A percentile compares a stretch with the other conserved stretches of the same genome.
These are phyloP conservation scores for Porphyrellus cyaneotinctus DNA, from an alignment of 768 basidiomycete species.

Conservation along the genomic window DNA sequence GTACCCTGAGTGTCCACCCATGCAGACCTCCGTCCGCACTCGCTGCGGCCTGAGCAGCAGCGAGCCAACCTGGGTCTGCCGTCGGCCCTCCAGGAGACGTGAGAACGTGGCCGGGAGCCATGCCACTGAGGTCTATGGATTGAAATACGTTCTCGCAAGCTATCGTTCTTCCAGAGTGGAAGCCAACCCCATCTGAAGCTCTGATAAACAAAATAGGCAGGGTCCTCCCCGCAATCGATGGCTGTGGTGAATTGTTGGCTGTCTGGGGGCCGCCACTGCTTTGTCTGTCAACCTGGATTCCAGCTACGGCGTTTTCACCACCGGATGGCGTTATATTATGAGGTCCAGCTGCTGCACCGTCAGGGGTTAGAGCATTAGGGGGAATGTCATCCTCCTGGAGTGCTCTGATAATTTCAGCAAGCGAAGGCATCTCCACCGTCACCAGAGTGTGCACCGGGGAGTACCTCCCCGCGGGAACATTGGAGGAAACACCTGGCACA, in stretches of 20 bases:
- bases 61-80: constrained; percentile 66
- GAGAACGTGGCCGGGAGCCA: constrained; percentile 42
- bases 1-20: constrained; percentile 77
- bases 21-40: constrained; percentile 62
- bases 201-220: constrained; percentile 81
- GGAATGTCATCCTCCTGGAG: constrained; percentile 68
- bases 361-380: constrained; percentile 31
- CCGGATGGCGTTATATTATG: constrained; percentile 28
- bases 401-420: constrained; percentile 72
- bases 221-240: constrained; percentile 62
- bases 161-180: constrained; percentile 82
- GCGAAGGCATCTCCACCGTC: constrained; percentile 78
- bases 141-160: constrained; percentile 80
- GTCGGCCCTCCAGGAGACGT: constrained; percentile 41
- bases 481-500: constrained; percentile 15
- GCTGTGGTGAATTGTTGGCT: constrained; percentile 31
- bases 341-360: constrained; percentile 36
- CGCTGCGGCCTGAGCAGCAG: constrained; percentile 67
- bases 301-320: constrained; percentile 23
- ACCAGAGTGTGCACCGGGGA: constrained; percentile 73
- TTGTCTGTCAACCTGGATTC: constrained; percentile 28
- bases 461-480: constrained; percentile 43
- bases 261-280: constrained; percentile 20
- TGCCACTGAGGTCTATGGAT: constrained; percentile 55
- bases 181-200: constrained; percentile 79